Base-by-base conservation (phyloP, 345 rosid species). In the Eucalyptus fibrosa region DNA sequence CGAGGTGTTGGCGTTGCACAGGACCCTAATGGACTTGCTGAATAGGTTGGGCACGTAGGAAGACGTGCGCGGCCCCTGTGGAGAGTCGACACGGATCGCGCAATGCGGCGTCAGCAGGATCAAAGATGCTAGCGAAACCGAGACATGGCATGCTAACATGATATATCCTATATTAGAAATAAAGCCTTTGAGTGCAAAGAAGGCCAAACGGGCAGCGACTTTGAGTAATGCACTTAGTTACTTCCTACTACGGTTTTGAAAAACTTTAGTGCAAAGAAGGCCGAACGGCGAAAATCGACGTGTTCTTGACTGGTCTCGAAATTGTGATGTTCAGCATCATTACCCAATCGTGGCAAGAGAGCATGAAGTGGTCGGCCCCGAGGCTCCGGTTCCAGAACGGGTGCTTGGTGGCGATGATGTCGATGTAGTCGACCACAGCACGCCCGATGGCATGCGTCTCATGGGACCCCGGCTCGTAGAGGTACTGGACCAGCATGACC, bases 321-420 rank as follows among this genome's bases (percentile, higher is more conserved):
- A 45, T 9, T 9, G 65, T 3, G 30, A 14, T 56, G 40, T 24
- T 24, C 6, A n/a, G 53, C 55, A 7, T 59, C 42, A 89, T 81
- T 91, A 96, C 97, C 97, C 98, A 96, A 72, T 96, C 99, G 90
- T 96, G 97, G 92, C 98, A 97, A 51, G 98, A 93, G 50, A 95
- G 93, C 96, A 97, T 96, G 91, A 94, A 92, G 89, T 97, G 98
- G 89, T 96, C 98, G n/a, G 95, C 95, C 16, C 98, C 98, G 34
- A 92, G 93, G 92, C 97, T 95, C 53, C 95, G 91, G 88, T 97
- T 97, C 97, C 99, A 96, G 49, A 91, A 96, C 13, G 94, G 96
- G 90, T 96, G 90, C 87, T 93, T 95, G 18, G 32, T 30, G 34
- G 97, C 92, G 47, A 95, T 88, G 67, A 92, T 51, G 14, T 88